Conservation (phyloP, 371 early-diverging fungal genomes). For the Lichtheimia ornata region DNA sequence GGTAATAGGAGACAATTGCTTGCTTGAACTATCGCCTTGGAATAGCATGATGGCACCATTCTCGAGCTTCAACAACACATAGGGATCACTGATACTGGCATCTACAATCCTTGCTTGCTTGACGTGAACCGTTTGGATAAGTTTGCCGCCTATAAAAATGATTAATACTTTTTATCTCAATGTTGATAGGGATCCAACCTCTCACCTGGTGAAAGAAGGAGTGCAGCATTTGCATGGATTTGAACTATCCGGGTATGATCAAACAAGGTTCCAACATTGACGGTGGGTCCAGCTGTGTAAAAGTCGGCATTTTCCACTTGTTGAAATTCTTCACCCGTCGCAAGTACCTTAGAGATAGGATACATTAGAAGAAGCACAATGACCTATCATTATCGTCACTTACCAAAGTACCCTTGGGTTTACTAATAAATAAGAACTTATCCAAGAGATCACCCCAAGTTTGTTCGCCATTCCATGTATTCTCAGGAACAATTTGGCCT, state of each 20-base stretch:
- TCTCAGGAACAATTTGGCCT: neutral
- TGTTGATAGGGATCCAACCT: neutral
- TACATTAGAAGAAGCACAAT: too few relatives aligned
- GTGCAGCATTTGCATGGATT: conserved; percentile 74
- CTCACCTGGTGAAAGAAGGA: conserved; percentile 65
- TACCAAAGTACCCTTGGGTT: conserved; percentile 67
- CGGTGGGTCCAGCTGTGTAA: conserved; percentile 74
- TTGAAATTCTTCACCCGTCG: conserved; percentile 82
- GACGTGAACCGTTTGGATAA: conserved; percentile 59
- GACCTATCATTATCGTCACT: neutral
- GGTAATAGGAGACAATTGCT: conserved; percentile 37
- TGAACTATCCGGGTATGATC: conserved; percentile 75
- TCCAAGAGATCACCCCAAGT: conserved; percentile 39
- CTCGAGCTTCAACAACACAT: conserved; percentile 71
- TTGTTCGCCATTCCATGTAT: conserved; percentile 17
- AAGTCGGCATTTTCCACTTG: conserved; percentile 81
- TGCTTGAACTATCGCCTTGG: conserved; percentile 56
- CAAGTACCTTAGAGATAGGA: conserved; percentile 55
- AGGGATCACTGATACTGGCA: conserved; percentile 81
- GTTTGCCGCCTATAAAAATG: conserved; percentile 54
- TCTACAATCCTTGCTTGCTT: conserved; percentile 68
- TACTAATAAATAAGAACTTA: conserved; percentile 74
- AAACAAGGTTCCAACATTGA: conserved; percentile 69
- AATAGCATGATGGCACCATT: conserved; percentile 65
- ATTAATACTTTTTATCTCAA: neutral